Conservation (phyloP, 805 yeast species). For the Hanseniaspora clermontiae region DNA sequence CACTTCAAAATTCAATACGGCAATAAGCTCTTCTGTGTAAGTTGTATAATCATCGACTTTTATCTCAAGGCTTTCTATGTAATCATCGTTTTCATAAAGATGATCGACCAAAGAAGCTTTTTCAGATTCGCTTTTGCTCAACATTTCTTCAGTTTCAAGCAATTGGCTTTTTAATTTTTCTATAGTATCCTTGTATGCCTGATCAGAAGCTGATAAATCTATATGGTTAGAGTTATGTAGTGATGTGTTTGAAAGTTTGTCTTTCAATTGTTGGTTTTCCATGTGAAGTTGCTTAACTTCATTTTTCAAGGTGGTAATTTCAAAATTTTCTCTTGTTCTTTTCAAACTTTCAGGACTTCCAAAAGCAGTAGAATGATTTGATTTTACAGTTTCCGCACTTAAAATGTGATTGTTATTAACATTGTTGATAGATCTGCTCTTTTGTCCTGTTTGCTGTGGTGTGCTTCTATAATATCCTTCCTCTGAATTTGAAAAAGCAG, state of each 20-base stretch:
- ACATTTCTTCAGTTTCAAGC: not conserved
- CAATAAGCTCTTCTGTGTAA: constrained; percentile 3
- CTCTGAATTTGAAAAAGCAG: not conserved
- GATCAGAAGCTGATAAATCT: not conserved
- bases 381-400: not conserved
- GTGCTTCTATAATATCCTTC: not conserved
- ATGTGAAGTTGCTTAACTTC: constrained; percentile 4
- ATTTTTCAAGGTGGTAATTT: constrained; percentile 1
- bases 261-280: not conserved
- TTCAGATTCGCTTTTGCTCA: not conserved
- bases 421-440: not conserved
- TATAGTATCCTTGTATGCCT: not conserved
- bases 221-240: not conserved
- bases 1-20: not conserved
- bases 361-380: not conserved
- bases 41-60: not conserved
- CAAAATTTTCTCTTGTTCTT: not conserved
- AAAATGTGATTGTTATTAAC: not conserved
- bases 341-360: not conserved
- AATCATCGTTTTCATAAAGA: not conserved
- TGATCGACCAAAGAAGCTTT: not conserved
- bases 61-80: not conserved
- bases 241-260: not conserved
- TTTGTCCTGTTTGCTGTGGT: not conserved
- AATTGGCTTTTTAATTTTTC: not conserved